Base-by-base conservation (phyloP, 1,139 yeast species). In the Lodderomyces metapsilosis region DNA sequence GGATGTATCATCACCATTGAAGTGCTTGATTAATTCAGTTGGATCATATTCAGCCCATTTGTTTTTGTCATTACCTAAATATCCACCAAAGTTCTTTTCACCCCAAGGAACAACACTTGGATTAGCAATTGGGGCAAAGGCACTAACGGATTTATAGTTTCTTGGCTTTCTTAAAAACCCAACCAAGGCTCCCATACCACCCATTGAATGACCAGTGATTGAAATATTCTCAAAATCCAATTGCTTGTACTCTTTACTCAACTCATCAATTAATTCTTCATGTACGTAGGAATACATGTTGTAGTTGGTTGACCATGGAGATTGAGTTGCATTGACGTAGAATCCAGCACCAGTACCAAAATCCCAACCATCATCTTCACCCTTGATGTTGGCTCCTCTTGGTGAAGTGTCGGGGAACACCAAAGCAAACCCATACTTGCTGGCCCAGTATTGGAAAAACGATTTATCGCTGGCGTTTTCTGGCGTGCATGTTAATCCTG, bases 321-420 rank as follows among this genome's bases (percentile, higher is more conserved):
- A 80, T 49, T 77, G 68, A 9, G 87, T 82, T 9, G 98, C 88
- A 64, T 92, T 86, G 43, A 92, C 77, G 58, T 92, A 92, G 66
- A 91, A 92, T 0, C 98, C 96, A 23, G 98, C 98, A 25, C 95
- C 96, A 1, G 91, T 74, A 16, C 98, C 98, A 57, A 92, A 88
- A 60, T 89, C 97, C 80, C 84, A 92, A 16, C 78, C 60, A 32
- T 84, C 94, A 56, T 86, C 87, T 58, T 88, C 95, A 27, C 96
- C 95, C 34, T 76, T 82, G 46, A 84, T 71, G 44, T 73, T 71
- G n/a, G 87, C 86, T n/a, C 95, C 96, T 52, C 98, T 80, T 42
- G 98, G 98, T 2, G 98, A 91, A 3, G 98, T 92, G 62, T 92
- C 98, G 13, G 98, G 98, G 62, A 86, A 91, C 1, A 92, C 88